Base-by-base conservation (phyloP, 2,329 filamentous ascomycete species). In the Aspergillus ustus region DNA sequence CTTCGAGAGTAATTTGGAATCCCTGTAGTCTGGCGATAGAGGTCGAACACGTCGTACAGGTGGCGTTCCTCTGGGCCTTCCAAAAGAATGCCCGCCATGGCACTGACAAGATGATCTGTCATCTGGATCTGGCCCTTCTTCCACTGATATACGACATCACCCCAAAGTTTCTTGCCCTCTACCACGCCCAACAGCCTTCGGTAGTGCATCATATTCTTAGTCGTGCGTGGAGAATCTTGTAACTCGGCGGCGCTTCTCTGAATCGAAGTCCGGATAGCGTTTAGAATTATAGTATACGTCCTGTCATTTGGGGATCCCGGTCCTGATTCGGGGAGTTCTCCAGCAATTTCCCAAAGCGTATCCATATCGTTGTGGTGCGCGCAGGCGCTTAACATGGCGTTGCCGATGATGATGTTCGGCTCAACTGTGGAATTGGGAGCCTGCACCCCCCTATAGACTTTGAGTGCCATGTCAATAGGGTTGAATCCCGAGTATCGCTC, bases 331-430 rank as follows among this genome's bases (percentile, higher is more conserved):
- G 93, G 89, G 60, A 94, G 84, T 34, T 88, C 87, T n/a, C 87
- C 84, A 48, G 89, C 86, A 65, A 97, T 84, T 58, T 85, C 84
- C 83, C 95, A 96, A 67, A 98, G 80, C 17, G 89, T 86, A 67
- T 97, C 92, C 75, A 96, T 83, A 72, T 97, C 89, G 13, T 83
- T 75, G 4, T 91, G 89, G 60, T 87, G 84, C 52, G 89, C 85
- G 74, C 93, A 98, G 8, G 95, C 90, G 61, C 89, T 87, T 49
- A 99, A 81, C n/a, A 93, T 87, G 9, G 93, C 91, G 73, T 99
- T 99, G 65, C 91, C 87, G 72, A 98, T 95, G 60, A 92, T 90
- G 40, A 89, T 90, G 67, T 88, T 91, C 17, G 91, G 90, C 66
- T 88, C 83, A 54, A 96, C 81, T 7, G 83, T 81, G 1, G 85